phyloP scores from a whole-genome alignment of 805 yeast species.

The Isabelozyma rhagii region DNA sequence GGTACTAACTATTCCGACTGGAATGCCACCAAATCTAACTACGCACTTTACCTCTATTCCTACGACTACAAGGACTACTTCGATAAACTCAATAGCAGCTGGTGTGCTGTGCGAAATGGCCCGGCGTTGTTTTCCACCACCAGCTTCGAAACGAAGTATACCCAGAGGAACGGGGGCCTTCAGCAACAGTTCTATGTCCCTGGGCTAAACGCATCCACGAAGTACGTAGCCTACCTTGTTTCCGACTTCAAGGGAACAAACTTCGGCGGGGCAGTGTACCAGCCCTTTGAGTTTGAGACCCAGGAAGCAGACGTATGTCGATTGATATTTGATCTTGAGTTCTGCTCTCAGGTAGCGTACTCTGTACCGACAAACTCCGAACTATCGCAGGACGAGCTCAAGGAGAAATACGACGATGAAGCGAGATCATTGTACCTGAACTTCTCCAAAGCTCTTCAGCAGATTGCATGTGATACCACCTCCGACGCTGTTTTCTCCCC shows the following conservation, averaged over 20 bases:
- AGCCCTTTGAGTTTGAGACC: conserved; percentile 56
- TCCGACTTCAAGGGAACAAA: conserved; percentile 40
- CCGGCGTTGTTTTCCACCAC: conserved; percentile 29
- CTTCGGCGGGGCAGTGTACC: conserved; percentile 64
- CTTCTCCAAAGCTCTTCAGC: conserved; percentile 74
- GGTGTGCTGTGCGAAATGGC: conserved; percentile 69
- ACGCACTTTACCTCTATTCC: conserved; percentile 47
- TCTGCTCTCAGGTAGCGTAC: conserved; percentile 81
- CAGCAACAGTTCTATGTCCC: conserved; percentile 62
- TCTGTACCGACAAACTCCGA: conserved; percentile 61
- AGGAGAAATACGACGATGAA: conserved; percentile 55
- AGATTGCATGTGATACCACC: conserved; percentile 70
- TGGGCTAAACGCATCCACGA: conserved; percentile 58
- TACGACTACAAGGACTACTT: conserved; percentile 34
- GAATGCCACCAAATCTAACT: conserved; percentile 26
- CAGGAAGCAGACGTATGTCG: conserved; percentile 59
- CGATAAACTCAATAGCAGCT: conserved; percentile 46
- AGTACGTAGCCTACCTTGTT: conserved; percentile 63
- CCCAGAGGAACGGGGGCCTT: conserved; percentile 44
- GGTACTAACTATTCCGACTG: conserved; percentile 9
- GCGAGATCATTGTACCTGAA: conserved; percentile 57
- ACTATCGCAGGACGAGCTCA: conserved; percentile 13
- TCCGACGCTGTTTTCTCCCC: conserved; percentile 71
- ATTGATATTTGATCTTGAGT: conserved; percentile 67
- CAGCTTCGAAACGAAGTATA: conserved; percentile 30